Conservation (phyloP, 2,329 filamentous ascomycete genomes). For the Neopestalotiopsis sp. region DNA sequence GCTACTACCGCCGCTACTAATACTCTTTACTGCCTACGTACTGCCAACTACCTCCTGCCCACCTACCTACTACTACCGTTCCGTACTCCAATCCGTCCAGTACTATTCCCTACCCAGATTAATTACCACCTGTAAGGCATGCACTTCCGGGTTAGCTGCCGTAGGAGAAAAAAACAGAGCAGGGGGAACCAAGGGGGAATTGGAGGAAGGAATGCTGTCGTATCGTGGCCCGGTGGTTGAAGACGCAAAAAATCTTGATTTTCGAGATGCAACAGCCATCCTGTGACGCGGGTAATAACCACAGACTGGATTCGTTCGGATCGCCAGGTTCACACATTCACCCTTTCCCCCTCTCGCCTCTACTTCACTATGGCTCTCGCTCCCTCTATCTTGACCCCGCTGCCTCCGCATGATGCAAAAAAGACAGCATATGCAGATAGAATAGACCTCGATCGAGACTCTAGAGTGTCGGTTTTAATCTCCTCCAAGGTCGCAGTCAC, state of each 20-base stretch:
- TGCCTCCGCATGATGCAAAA: not conserved
- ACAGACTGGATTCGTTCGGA: not conserved
- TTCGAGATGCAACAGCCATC: conserved; percentile 1
- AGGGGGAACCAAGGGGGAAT: not conserved
- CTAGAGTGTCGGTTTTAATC: not conserved
- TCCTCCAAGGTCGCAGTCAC: not conserved
- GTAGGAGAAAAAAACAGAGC: not conserved
- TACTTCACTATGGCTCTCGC: not conserved
- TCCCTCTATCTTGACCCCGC: not conserved
- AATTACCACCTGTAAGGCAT: not conserved
- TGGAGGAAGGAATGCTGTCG: not conserved
- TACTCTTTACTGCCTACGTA: too few species aligned
- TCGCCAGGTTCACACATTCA: not conserved
- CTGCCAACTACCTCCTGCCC: too few species aligned
- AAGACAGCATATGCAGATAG: not conserved
- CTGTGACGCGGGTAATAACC: conserved; percentile 1
- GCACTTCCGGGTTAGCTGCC: not conserved
- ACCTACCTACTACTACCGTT: not conserved
- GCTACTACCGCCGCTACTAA: too few species aligned
- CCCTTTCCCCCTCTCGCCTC: not conserved
- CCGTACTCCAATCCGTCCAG: not conserved
- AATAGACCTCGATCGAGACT: conserved; percentile 5
- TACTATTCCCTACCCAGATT: not conserved
- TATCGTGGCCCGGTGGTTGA: not conserved
- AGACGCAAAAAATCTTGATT: not conserved